These are phyloP conservation scores for Rhododendron kiyosumense DNA, from an alignment of 148 eudicot species.

Conservation along the genomic window DNA sequence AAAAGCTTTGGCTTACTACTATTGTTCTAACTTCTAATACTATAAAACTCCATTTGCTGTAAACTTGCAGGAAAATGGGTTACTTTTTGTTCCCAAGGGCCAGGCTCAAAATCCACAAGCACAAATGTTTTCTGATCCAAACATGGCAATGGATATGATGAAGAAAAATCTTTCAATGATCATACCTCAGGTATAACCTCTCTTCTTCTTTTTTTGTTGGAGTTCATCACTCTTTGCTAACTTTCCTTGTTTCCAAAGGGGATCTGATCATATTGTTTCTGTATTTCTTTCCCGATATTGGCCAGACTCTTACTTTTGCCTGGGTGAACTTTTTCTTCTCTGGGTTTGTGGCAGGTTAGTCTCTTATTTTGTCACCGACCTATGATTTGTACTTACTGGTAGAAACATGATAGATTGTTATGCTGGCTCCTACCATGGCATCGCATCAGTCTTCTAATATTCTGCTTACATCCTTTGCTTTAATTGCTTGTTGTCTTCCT, in stretches of 20 bases:
- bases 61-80: slow-evolving; percentile 79
- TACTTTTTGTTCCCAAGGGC: slow-evolving; percentile 89
- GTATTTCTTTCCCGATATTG: slow-evolving; percentile 12
- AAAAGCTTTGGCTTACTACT: background rate
- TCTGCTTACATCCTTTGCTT: background rate
- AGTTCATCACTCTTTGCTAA: background rate
- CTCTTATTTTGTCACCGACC: background rate
- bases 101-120: slow-evolving; percentile 88
- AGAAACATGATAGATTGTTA: background rate
- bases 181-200: slow-evolving; percentile 66
- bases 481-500: background rate
- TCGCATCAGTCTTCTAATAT: background rate
- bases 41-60: background rate
- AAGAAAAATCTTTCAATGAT: slow-evolving; percentile 99
- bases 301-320: slow-evolving; percentile 95
- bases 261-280: background rate
- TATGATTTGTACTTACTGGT: background rate
- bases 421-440: background rate
- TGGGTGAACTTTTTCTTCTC: slow-evolving; percentile 99
- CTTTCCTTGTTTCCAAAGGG: background rate
- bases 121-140: slow-evolving; percentile 98
- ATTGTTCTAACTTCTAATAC: background rate
- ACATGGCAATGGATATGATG: slow-evolving; percentile 99
- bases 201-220: background rate
- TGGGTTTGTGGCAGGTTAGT: slow-evolving; percentile 93